Conservation (phyloP, 108 stramenopile genomes). For the Fragilaria crotonensis region DNA sequence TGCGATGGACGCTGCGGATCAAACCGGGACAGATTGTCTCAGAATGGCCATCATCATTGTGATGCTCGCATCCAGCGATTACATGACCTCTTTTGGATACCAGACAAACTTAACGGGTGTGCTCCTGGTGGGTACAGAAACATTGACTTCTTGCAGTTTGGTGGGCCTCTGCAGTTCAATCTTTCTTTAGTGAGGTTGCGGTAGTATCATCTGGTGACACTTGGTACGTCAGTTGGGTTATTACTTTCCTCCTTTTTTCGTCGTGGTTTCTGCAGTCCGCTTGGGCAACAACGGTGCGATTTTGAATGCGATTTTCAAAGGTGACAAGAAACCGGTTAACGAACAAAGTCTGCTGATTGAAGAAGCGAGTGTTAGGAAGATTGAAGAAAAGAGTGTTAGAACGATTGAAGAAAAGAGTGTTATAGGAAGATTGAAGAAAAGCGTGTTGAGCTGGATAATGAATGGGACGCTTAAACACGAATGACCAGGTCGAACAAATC, state of each 20-base stretch:
- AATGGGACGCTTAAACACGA: no score
- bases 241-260: neutral
- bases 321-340: no score
- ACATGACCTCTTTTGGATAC: constrained; percentile 80
- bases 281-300: neutral
- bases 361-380: no score
- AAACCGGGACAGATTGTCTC: constrained; percentile 40
- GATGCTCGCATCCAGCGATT: constrained; percentile 82
- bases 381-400: no score
- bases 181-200: constrained; percentile 29
- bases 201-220: no score
- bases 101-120: constrained; percentile 71
- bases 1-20: constrained; percentile 73
- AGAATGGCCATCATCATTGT: constrained; percentile 60
- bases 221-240: neutral
- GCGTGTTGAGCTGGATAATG: no score
- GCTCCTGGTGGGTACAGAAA: constrained; percentile 84
- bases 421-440: neutral
- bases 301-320: no score
- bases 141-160: constrained; percentile 62
- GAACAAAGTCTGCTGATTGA: no score
- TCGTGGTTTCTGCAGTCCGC: neutral
- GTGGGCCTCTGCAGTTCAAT: constrained; percentile 72
- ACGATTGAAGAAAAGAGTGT: constrained; percentile 1
- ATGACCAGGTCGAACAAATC: no score